These are phyloP conservation scores for Penicillium oxalicum DNA, from an alignment of 2,329 filamentous ascomycete species.

Conservation along the genomic window DNA sequence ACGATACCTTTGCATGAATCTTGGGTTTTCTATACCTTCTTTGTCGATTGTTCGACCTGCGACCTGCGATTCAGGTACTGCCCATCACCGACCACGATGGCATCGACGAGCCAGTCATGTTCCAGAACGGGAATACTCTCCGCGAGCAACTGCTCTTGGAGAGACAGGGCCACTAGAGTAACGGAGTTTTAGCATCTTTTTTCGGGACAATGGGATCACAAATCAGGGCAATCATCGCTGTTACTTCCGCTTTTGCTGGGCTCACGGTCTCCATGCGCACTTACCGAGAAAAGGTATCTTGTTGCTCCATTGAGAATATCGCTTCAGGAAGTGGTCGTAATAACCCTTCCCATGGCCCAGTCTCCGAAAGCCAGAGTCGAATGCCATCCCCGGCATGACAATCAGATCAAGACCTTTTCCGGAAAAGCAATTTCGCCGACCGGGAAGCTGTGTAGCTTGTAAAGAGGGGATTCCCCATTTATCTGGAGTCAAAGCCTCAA, in stretches of 20 bases:
- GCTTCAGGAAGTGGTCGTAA: slow-evolving; percentile 87
- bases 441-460: slow-evolving; percentile 56
- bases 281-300: slow-evolving; percentile 57
- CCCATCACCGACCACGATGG: slow-evolving; percentile 67
- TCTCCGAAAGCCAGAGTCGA: slow-evolving; percentile 68
- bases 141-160: slow-evolving; percentile 76
- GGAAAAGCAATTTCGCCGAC: slow-evolving; percentile 63
- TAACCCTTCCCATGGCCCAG: slow-evolving; percentile 94
- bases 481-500: slow-evolving; percentile 68
- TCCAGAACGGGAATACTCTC: slow-evolving; percentile 66
- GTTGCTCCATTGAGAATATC: slow-evolving; percentile 52
- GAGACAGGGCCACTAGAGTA: slow-evolving; percentile 64
- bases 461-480: slow-evolving; percentile 95
- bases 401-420: slow-evolving; percentile 67
- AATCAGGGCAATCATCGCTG: slow-evolving; percentile 6
- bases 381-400: slow-evolving; percentile 87
- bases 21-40: slow-evolving; percentile 4
- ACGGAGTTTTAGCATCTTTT: slow-evolving; percentile 24
- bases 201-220: slow-evolving; percentile 7
- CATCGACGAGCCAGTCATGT: slow-evolving; percentile 75
- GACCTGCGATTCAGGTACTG: slow-evolving; percentile 41
- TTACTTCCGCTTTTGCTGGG: neutral
- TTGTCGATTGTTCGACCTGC: slow-evolving; percentile 13
- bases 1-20: slow-evolving; percentile 1
- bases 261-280: slow-evolving; percentile 19